These are phyloP conservation scores for Pichia sp. DNA, from an alignment of 1,139 yeast genomes.

Conservation along the genomic window DNA sequence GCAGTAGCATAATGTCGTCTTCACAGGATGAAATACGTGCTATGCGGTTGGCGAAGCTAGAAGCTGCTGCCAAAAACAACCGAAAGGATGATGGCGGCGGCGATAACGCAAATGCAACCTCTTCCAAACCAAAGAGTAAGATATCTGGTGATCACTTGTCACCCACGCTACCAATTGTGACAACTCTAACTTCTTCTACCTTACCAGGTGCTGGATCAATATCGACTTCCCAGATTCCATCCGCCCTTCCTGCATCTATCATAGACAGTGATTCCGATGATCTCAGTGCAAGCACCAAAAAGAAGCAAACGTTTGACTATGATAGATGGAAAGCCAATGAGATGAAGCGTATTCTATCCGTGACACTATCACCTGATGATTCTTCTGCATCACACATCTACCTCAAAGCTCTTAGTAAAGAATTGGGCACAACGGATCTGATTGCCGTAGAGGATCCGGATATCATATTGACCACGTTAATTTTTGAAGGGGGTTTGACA, in stretches of 20 bases:
- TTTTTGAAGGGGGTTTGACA: conserved; percentile 45
- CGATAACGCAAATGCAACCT: neutral
- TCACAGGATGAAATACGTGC: conserved; percentile 39
- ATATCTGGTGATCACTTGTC: too few relatives aligned
- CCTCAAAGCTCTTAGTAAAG: conserved; percentile 33
- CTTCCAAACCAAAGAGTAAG: too few relatives aligned
- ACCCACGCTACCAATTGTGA: too few relatives aligned
- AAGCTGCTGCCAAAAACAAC: conserved; percentile 19
- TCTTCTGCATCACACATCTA: conserved; percentile 21
- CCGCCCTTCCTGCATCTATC: neutral
- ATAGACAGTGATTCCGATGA: too few relatives aligned
- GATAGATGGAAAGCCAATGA: conserved; percentile 28
- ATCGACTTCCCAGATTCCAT: neutral
- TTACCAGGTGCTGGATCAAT: neutral
- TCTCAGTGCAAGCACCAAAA: too few relatives aligned
- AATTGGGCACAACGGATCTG: conserved; percentile 13
- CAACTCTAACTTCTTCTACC: neutral
- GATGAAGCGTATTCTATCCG: conserved; percentile 36
- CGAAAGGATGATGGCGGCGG: neutral
- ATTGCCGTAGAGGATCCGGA: conserved; percentile 29
- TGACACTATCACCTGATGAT: conserved; percentile 27
- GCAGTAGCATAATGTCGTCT: neutral
- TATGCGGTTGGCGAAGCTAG: conserved; percentile 47
- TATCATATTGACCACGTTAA: conserved; percentile 44
- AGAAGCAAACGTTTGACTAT: conserved; percentile 5